Percentiles rank a stretch among this genome's conserved stretches.
Conservation (phyloP, 2,329 filamentous ascomycete species). For the Colletotrichum kahawae region DNA sequence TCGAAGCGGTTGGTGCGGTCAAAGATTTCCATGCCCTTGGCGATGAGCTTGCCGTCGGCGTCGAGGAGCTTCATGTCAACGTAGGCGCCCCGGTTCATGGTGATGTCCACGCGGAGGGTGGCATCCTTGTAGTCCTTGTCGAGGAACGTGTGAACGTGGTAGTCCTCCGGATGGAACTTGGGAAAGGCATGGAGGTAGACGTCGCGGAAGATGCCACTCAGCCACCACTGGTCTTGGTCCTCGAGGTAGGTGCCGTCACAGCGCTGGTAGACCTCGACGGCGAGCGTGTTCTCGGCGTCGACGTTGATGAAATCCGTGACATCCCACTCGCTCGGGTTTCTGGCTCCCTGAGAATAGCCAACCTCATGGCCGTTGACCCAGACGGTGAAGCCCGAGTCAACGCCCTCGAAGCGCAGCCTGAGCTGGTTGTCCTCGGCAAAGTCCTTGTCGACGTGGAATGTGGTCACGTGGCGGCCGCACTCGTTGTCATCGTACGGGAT, state of each 20-base stretch:
- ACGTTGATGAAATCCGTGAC: constrained; percentile 57
- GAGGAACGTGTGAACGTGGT: constrained; percentile 60
- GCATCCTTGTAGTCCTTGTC: constrained; percentile 60
- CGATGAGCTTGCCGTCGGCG: constrained; percentile 31
- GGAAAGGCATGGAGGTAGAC: constrained; percentile 70
- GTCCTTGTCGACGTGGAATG: constrained; percentile 55
- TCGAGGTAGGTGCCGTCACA: constrained; percentile 77
- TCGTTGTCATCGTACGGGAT: constrained; percentile 70
- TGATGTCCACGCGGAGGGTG: constrained; percentile 50
- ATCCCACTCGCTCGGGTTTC: constrained; percentile 78
- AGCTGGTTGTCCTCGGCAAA: constrained; percentile 56
- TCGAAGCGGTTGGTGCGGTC: constrained; percentile 44
- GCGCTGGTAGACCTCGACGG: constrained; percentile 74
- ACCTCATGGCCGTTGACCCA: constrained; percentile 72
- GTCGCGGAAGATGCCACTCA: constrained; percentile 72
- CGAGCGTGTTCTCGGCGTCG: constrained; percentile 57
- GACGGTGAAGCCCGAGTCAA: constrained; percentile 74
- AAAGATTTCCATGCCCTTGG: constrained; percentile 27
- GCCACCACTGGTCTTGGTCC: constrained; percentile 74
- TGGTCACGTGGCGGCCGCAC: constrained; percentile 65
- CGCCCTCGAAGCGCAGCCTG: constrained; percentile 75
- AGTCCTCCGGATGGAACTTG: constrained; percentile 56
- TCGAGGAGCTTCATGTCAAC: constrained; percentile 42
- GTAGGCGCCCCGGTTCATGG: constrained; percentile 39
- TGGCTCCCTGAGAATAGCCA: constrained; percentile 74